Evolutionary conservation across 2,329 filamentous ascomycete species (phyloP), one percentile per base, ranked within the genome.

Genomic region (Apiospora phragmitis): DNA sequence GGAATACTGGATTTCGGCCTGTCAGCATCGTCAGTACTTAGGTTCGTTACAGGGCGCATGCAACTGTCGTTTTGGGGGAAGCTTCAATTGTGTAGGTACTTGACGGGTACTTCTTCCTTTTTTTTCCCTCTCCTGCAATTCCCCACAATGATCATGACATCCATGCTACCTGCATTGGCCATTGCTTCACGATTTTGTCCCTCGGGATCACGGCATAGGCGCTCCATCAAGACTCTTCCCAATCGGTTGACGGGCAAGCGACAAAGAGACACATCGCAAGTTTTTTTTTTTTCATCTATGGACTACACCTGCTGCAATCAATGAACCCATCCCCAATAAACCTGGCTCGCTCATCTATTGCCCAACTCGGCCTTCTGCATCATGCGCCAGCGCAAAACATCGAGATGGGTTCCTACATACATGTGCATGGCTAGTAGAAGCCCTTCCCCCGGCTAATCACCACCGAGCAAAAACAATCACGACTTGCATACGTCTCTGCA

Each of bases 361-460:
- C 55, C 55, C 29, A 62, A 62, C 32, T 21, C 55, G 32, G 55
- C 55, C 55, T 35, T 38, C 55, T 62, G 55, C 55, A 62, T 62
- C 29, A 41, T n/a, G n/a, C n/a, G 55, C 55, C 55, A 18, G 55
- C 55, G 29, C 29, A n/a, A 32, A 62, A 62, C 55, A 62, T 62
- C 55, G 55, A 62, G 55, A 62, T 62, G 55, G 55, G 55, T 62
- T 62, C 55, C 55, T 62, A 62, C 55, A 62, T 62, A 32, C 26
- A 21, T 35, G 55, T 29, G 55, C 55, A 62, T 62, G 55, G 55
- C 55, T 35, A 62, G 55, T 35, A 62, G 55, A 62, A 38, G 55
- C 18, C 45, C 45, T 24, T n/a, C 29, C 29, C 29, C 51, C 55
- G 32, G 55, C 55, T 62, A 62, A 62, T 62, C 55, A 62, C 18